Evolutionary conservation across 225 moss, liverwort and hornwort genomes (phyloP), one percentile per base, ranked within the genome.

Genomic region (Climacium dendroides): DNA sequence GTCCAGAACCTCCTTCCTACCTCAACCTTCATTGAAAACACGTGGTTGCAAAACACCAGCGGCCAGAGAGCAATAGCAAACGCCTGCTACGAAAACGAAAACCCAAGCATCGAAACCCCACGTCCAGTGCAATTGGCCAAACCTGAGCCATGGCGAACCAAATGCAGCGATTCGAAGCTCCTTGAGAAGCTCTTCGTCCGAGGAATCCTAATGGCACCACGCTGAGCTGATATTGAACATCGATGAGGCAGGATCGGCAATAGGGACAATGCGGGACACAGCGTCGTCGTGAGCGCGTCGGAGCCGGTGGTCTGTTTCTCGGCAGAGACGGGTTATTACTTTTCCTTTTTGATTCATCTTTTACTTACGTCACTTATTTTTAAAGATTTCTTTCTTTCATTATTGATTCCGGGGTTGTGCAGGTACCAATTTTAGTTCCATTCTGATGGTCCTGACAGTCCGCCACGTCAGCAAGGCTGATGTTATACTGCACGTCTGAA

Each of bases 111-210:
- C 41, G 69, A 89, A 91, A 82, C 82, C 82, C 85, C 66, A 54
- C 32, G 7, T 35, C 26, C 0, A 73, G 76, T 32, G 59, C 32
- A 77, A 55, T 28, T 79, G 71, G 23, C 23, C 90, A 28, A 88
- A 92, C 92, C 90, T 90, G 90, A 81, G 92, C 90, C 90, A 92
- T 92, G 52, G 81, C 63, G 64, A 76, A 91, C 90, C 89, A 86
- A 90, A 86, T 74, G 37, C 65, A 14, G 77, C 83, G 71, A 80
- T 86, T 83, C 76, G 80, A 83, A 75, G 80, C 86, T 85, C 89
- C n/a, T 35, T 41, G 28, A 62, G 24, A 85, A 82, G 70, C 35
- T 72, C 75, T 29, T 71, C 55, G 19, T 6, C 5, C 58, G 57
- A 62, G 10, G 87, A 78, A 61, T 78, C 64, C 45, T 25, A 80